phyloP scores from a whole-genome alignment of 441 rosid genomes.

The Manihot esculenta region DNA sequence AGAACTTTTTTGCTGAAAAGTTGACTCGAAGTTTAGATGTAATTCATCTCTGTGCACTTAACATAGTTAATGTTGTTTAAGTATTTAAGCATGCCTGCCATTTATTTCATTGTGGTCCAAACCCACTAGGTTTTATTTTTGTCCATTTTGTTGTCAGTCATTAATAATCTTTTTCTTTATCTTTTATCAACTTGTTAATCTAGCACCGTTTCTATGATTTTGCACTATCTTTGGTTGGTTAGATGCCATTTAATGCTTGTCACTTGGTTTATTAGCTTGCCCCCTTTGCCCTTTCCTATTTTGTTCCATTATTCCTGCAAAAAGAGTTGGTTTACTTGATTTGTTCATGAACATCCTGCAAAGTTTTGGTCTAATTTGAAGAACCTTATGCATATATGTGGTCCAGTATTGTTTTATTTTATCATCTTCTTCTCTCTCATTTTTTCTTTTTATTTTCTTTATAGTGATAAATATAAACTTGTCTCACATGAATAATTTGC shows the following conservation, averaged over 20 bases:
- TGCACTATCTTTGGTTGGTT: background rate
- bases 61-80: background rate
- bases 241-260: background rate
- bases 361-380: background rate
- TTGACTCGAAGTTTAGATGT: background rate
- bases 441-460: background rate
- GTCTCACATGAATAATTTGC: background rate
- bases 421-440: background rate
- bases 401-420: background rate
- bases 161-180: background rate
- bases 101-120: background rate
- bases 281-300: background rate
- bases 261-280: background rate
- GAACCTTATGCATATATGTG: background rate
- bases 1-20: background rate
- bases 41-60: background rate
- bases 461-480: background rate
- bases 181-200: background rate
- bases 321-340: slow-evolving; percentile 5
- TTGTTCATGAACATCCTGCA: background rate
- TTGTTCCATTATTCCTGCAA: background rate
- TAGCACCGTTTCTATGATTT: background rate
- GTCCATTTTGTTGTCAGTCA: background rate
- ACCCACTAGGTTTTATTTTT: background rate
- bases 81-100: background rate